Conservation (phyloP, 768 basidiomycete species). For the Suillus alpinus region DNA sequence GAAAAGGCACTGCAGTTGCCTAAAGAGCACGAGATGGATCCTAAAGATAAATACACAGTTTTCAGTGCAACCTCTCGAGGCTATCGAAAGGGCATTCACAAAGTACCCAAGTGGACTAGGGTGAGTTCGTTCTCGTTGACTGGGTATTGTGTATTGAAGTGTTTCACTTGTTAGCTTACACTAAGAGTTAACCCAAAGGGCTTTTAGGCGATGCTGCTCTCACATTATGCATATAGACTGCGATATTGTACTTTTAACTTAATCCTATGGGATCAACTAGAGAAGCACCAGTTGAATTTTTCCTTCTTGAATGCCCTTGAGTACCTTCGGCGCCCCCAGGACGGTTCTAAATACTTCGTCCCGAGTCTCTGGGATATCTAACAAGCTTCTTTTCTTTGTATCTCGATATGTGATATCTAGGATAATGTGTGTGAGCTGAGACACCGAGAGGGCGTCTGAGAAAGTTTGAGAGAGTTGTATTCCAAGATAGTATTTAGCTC, state of each 20-base stretch:
- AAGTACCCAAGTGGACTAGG: constrained; percentile 96
- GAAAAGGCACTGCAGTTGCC: constrained; percentile 76
- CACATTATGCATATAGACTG: constrained; percentile 2
- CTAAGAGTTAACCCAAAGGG: constrained; percentile 87
- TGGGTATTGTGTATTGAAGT: constrained; percentile 5
- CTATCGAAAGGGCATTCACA: constrained; percentile 94
- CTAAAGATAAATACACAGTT: constrained; percentile 94
- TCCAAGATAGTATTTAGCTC: constrained; percentile 17
- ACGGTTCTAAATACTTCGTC: constrained; percentile 78
- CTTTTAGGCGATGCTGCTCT: constrained; percentile 51
- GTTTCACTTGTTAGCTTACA: constrained; percentile 56
- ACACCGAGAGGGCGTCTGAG: constrained; percentile 66
- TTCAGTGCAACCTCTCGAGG: constrained; percentile 68
- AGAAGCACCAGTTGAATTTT: constrained; percentile 81
- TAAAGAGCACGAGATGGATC: constrained; percentile 89
- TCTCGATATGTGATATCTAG: constrained; percentile 75
- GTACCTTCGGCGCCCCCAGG: constrained; percentile 57
- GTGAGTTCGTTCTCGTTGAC: constrained; percentile 42
- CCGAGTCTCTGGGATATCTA: constrained; percentile 83
- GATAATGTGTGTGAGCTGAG: constrained; percentile 81
- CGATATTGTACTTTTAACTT: constrained; percentile 2
- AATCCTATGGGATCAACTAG: constrained; percentile 31
- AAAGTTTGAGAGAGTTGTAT: constrained; percentile 8
- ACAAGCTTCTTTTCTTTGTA: constrained; percentile 67
- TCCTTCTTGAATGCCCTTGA: constrained; percentile 64